Base-by-base conservation (phyloP, 73 alveolate genomes). In the Blepharisma japonicum region DNA sequence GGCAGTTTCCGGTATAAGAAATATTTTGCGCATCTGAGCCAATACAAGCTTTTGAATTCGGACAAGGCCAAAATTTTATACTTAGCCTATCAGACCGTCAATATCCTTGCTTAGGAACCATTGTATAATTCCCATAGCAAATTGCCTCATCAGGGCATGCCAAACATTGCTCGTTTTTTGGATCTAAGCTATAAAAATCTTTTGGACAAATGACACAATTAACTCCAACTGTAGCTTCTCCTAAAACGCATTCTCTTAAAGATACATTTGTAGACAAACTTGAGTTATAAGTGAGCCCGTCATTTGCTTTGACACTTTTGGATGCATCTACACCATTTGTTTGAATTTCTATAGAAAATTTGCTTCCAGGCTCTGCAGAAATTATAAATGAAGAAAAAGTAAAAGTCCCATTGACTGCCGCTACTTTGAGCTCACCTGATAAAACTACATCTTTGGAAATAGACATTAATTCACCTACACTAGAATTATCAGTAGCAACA, bases 111-210 rank as follows among this genome's bases (percentile, higher is more conserved):
- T 20, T 25, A 18, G 23, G 47, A 0, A 8, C 14, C 14, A 61
- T 61, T 11, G 14, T 61, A 2, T 11, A 61, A 3, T 39, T 39
- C 5, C 74, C 74, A 18, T n/a, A 9, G 5, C 74, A 61, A 25
- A 20, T 61, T 18, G 47, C 74, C 18, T 39, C 74, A 25, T n/a
- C 47, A 14, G 74, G 74, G 5, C 74, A 61, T 20, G 74, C 14
- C 5, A 18, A 14, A 25, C 74, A 61, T 2, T 14, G 11, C 14
- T n/a, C 46, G 3, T 32, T 32, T 5, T 1, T 14, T 61, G 74
- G 46, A 2, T 61, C 4, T 11, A 61, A 14, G 11, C 14, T 9
- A 61, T 18, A 61, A 18, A 9, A 8, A 9, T 25, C 46, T 61
- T 8, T 9, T 61, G 47, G 47, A 25, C 74, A 61, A 25, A 20